Evolutionary conservation across 805 yeast genomes (phyloP).

Genomic region (Yarrowia sp.): DNA sequence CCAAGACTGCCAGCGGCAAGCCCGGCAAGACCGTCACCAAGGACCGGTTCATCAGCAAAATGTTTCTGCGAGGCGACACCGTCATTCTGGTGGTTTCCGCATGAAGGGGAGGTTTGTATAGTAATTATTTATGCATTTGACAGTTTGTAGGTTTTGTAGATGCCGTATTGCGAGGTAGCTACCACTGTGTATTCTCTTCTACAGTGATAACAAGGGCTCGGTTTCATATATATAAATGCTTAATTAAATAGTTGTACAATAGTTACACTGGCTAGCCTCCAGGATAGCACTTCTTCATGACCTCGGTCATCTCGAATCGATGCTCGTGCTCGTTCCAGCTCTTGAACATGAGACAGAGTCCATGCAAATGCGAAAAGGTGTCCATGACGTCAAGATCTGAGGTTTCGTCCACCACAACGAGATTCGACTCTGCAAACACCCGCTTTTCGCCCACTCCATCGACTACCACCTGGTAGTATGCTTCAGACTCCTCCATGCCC

Average conservation of each 20-base stretch:
- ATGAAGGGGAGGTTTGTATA: slow-evolving; percentile 24
- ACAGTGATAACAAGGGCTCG: no score
- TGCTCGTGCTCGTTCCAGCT: not conserved
- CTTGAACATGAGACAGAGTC: slow-evolving; percentile 9
- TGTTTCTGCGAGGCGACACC: slow-evolving; percentile 94
- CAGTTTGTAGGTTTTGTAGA: not conserved
- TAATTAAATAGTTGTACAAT: no score
- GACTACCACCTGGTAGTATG: slow-evolving; percentile 18
- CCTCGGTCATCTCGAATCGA: not conserved
- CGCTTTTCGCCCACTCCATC: slow-evolving; percentile 20
- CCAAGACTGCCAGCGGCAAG: slow-evolving; percentile 64
- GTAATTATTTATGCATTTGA: slow-evolving; percentile 25
- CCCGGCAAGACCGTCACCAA: slow-evolving; percentile 62
- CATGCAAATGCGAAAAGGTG: not conserved
- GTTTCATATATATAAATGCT: no score
- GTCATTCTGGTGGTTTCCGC: slow-evolving; percentile 68
- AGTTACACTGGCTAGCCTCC: not conserved
- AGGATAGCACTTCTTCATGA: slow-evolving; percentile 16
- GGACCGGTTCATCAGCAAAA: slow-evolving; percentile 80
- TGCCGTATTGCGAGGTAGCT: no score
- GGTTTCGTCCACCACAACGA: not conserved
- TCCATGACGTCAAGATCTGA: not conserved
- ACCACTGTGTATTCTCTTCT: no score
- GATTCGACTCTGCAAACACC: slow-evolving; percentile 17
- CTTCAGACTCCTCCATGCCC: slow-evolving; percentile 12